Percentiles rank a stretch among this genome's conserved stretches.
phyloP scores from a whole-genome alignment of 2,329 filamentous ascomycete species.

The Pseudogymnoascus sp. region DNA sequence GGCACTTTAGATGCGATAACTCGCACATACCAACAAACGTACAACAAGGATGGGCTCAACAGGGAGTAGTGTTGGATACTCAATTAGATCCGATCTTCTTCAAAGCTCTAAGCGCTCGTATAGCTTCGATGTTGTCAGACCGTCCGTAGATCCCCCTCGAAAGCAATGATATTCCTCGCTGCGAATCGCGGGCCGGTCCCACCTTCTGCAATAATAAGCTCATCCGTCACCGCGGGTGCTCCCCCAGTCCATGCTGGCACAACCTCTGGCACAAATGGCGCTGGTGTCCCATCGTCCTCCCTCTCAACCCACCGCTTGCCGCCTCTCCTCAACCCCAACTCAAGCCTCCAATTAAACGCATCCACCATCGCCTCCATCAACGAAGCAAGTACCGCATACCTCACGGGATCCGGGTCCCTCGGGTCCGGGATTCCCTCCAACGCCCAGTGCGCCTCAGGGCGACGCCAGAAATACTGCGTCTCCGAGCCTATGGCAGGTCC shows the following conservation, averaged over 20 bases:
- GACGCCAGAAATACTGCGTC: conserved; percentile 27
- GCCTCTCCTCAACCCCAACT: conserved; percentile 22
- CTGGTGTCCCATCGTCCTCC: conserved; percentile 17
- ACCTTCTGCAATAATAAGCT: background rate
- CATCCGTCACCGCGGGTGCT: background rate
- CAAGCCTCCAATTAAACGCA: conserved; percentile 26
- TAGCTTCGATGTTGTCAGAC: background rate
- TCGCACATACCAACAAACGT: background rate
- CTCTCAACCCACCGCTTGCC: conserved; percentile 15
- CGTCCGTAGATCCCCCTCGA: background rate
- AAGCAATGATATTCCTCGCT: background rate
- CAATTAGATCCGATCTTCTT: too few relatives aligned
- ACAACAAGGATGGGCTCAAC: background rate
- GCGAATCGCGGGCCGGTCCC: background rate
- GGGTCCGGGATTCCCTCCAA: conserved; percentile 25
- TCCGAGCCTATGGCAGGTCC: conserved; percentile 16
- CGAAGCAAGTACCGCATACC: conserved; percentile 27
- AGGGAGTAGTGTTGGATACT: too few relatives aligned
- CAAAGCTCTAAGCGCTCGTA: too few relatives aligned
- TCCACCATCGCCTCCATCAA: conserved; percentile 23
- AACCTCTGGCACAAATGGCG: conserved; percentile 15
- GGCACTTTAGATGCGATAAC: background rate
- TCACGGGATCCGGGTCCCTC: conserved; percentile 23
- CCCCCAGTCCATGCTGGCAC: background rate
- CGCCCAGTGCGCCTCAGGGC: conserved; percentile 19